phyloP scores from a whole-genome alignment of 2,329 filamentous ascomycete species.

The Pseudopyricularia cyperi region DNA sequence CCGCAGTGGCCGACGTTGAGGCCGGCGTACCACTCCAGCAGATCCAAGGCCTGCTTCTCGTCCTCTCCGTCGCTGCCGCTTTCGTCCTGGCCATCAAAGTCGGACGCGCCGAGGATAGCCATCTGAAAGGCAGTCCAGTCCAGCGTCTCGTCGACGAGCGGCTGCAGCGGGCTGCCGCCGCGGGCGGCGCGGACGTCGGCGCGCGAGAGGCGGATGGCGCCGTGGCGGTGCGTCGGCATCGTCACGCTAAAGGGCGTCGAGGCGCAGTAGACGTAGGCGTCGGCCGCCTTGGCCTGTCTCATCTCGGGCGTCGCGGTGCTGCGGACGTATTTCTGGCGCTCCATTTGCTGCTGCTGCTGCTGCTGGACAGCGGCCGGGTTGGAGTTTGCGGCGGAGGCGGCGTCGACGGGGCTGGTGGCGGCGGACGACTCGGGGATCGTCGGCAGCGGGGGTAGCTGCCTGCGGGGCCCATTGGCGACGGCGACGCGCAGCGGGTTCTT shows the following conservation, averaged over 20 bases:
- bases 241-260: constrained; percentile 36
- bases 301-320: background rate
- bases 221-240: constrained; percentile 37
- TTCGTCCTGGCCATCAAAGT: constrained; percentile 31
- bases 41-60: constrained; percentile 33
- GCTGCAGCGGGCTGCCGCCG: constrained; percentile 6
- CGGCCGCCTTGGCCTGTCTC: constrained; percentile 6
- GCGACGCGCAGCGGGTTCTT: constrained; percentile 12
- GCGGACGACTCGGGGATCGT: constrained; percentile 28
- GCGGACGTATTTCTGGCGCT: constrained; percentile 5
- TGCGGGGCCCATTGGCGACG: background rate
- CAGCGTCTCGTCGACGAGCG: constrained; percentile 32
- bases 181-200: constrained; percentile 19
- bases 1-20: constrained; percentile 33
- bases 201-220: constrained; percentile 38
- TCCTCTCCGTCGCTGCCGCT: constrained; percentile 27
- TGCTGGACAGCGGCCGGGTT: constrained; percentile 1
- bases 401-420: constrained; percentile 11
- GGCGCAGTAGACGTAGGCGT: constrained; percentile 33
- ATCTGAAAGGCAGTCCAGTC: constrained; percentile 56
- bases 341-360: background rate
- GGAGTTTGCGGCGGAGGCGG: background rate
- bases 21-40: constrained; percentile 37
- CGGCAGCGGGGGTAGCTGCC: constrained; percentile 16
- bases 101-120: constrained; percentile 45